Evolutionary conservation across 805 yeast genomes (phyloP).

Genomic region (Geotrichum ghanense): DNA sequence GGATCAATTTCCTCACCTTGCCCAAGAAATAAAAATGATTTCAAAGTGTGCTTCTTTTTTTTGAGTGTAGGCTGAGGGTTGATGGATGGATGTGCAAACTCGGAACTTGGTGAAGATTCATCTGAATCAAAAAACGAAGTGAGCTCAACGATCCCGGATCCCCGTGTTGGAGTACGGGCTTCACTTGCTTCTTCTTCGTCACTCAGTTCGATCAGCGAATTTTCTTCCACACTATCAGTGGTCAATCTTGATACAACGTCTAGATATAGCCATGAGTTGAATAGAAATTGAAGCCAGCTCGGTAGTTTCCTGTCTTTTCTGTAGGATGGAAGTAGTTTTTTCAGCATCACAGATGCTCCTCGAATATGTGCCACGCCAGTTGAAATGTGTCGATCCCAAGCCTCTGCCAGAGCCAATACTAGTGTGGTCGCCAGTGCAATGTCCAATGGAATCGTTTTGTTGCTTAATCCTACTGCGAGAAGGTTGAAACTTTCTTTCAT

Average conservation of each 20-base stretch:
- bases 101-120: slow-evolving; percentile 3
- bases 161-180: neutral
- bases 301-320: slow-evolving; percentile 9
- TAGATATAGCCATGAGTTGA: slow-evolving; percentile 56
- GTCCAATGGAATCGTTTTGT: slow-evolving; percentile 42
- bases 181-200: slow-evolving; percentile 11
- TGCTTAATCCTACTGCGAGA: slow-evolving; percentile 43
- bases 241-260: slow-evolving; percentile 61
- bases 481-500: slow-evolving; percentile 52
- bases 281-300: slow-evolving; percentile 40
- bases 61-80: neutral
- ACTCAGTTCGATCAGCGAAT: slow-evolving; percentile 11
- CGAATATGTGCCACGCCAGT: slow-evolving; percentile 59
- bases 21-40: slow-evolving; percentile 30
- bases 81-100: no score
- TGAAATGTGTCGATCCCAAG: slow-evolving; percentile 58
- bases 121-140: neutral
- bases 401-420: slow-evolving; percentile 51
- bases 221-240: slow-evolving; percentile 35
- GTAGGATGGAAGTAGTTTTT: slow-evolving; percentile 11
- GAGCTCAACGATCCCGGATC: neutral
- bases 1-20: slow-evolving; percentile 43
- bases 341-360: slow-evolving; percentile 53
- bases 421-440: slow-evolving; percentile 57
- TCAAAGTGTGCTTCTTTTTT: slow-evolving; percentile 12